Evolutionary conservation across 345 rosid species (phyloP), one percentile per base, ranked within the genome.

Genomic region (Aquilaria malaccensis): DNA sequence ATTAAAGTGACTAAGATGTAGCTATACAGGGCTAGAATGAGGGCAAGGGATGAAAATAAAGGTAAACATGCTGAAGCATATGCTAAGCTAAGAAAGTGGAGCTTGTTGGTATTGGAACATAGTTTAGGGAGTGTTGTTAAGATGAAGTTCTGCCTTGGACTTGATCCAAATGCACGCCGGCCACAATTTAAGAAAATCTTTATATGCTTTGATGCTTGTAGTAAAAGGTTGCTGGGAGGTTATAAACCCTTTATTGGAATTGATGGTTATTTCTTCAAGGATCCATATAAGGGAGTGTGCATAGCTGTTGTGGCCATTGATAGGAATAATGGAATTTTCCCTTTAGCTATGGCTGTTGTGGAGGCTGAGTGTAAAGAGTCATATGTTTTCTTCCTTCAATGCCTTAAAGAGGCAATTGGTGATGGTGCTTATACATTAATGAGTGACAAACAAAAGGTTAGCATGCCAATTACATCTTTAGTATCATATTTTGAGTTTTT

Each of bases 221-320:
- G 10, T 3, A 9, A 45, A 7, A 33, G 56, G 0, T 65, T 57
- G 31, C 0, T 45, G 3, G 7, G 14, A 2, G 49, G 56, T 0
- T 57, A 29, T 31, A 56, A 31, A 13, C 56, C 56, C 5, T 65
- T 56, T 10, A 46, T 65, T 48, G 43, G 56, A 0, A 0, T 57
- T 1, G 56, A 57, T 57, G 55, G 69, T 4, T 65, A 31, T 13
- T 56, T 48, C 14, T 2, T 57, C 0, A 65, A 57, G 13, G 46
- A 33, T 0, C 47, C 52, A 2, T 48, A 46, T 48, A 14, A 14
- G 2, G 54, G 61, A 0, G 10, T 11, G 7, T 11, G 49, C 0
- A 14, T 65, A 10, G 0, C 2, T 0, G 48, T 15, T 0, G 9
- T 48, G 0, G 7, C 53, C 9, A 0, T 55, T 7, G 61, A 56